These are phyloP conservation scores for Myxozyma vanderwaltii DNA, from an alignment of 805 yeast genomes.

Conservation along the genomic window DNA sequence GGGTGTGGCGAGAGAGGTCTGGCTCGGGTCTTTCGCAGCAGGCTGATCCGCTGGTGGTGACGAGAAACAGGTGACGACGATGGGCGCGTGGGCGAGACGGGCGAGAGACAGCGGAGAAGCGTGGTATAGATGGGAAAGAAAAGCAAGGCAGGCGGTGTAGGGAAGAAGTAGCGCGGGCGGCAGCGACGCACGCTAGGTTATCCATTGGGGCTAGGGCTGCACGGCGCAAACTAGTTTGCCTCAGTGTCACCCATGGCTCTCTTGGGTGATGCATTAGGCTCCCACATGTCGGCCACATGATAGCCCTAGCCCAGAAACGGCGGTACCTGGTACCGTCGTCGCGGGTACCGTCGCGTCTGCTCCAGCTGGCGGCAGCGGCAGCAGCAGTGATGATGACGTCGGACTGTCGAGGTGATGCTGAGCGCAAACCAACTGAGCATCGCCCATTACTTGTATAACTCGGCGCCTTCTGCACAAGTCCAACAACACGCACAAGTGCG, in stretches of 20 bases:
- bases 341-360: not conserved
- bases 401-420: too few relatives aligned
- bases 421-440: too few relatives aligned
- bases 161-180: constrained; percentile 10
- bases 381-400: too few relatives aligned
- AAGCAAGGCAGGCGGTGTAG: constrained; percentile 2
- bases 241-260: not conserved
- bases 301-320: constrained; percentile 11
- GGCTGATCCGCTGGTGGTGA: too few relatives aligned
- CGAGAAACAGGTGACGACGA: not conserved
- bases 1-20: not conserved
- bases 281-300: constrained; percentile 10
- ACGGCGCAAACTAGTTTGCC: not conserved
- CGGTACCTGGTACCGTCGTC: constrained; percentile 11
- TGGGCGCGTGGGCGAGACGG: not conserved
- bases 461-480: too few relatives aligned
- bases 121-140: not conserved
- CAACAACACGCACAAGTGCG: too few relatives aligned
- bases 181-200: constrained; percentile 7
- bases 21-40: too few relatives aligned
- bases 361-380: too few relatives aligned
- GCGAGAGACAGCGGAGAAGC: not conserved
- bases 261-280: constrained; percentile 4
- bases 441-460: too few relatives aligned
- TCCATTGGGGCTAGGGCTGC: constrained; percentile 4